phyloP scores from a whole-genome alignment of 495 filamentous ascomycete species.

The Podospora australis region DNA sequence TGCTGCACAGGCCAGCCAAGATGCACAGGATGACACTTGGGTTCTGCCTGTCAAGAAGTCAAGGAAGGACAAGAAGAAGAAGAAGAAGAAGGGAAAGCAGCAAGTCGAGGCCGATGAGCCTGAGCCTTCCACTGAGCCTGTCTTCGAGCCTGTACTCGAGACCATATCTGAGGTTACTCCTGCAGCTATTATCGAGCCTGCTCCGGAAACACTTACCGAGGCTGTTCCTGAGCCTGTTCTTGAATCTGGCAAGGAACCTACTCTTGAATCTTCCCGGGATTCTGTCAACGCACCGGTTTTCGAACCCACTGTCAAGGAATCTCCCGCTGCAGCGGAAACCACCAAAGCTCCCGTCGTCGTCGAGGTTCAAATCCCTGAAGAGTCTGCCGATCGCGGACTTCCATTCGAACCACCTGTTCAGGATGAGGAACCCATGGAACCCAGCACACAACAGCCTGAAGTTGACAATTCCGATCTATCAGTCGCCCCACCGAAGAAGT shows the following conservation, averaged over 20 bases:
- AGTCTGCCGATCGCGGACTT: too few species aligned
- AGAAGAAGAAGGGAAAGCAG: conserved; percentile 19
- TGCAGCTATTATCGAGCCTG: neutral
- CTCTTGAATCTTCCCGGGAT: neutral
- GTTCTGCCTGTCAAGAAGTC: conserved; percentile 14
- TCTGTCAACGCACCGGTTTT: neutral
- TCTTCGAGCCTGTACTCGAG: neutral
- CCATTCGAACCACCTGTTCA: too few species aligned
- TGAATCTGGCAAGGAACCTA: neutral
- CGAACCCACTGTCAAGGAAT: conserved; percentile 10
- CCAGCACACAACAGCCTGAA: too few species aligned
- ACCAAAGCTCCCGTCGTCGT: neutral
- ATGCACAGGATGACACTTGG: conserved; percentile 1
- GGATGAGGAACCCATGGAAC: too few species aligned
- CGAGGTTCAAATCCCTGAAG: too few species aligned
- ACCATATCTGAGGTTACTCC: neutral
- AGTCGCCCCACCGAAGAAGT: too few species aligned
- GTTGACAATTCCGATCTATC: too few species aligned
- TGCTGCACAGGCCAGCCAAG: conserved; percentile 1
- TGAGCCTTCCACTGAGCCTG: conserved; percentile 6
- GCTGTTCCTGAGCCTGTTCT: neutral
- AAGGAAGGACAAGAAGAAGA: conserved; percentile 16
- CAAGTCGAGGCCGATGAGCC: conserved; percentile 18
- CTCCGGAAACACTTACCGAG: neutral
- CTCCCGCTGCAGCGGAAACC: too few species aligned